Percentiles rank a stretch among this genome's conserved stretches.
Evolutionary conservation across 2,329 filamentous ascomycete species (phyloP).

Genomic region (Epichloe bromicola): DNA sequence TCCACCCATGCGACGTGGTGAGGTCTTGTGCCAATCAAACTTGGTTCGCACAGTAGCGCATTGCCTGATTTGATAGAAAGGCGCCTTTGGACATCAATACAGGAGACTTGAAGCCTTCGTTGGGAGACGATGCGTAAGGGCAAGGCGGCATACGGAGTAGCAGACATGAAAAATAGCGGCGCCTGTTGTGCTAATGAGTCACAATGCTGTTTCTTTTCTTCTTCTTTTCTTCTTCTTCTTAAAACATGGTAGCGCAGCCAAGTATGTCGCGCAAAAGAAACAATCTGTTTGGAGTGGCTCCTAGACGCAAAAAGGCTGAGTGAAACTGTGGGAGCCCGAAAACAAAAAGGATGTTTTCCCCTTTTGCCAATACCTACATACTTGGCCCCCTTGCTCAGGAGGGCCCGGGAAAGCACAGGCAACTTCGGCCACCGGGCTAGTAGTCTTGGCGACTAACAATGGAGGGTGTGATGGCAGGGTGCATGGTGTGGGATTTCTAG

Average conservation of each 20-base stretch:
- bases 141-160: background rate
- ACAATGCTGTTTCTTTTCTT: too few species aligned
- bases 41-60: background rate
- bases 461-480: background rate
- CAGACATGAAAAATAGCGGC: background rate
- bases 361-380: too few species aligned
- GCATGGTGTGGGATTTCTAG: background rate
- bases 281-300: too few species aligned
- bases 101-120: slow-evolving; percentile 8
- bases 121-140: slow-evolving; percentile 10
- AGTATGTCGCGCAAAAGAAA: too few species aligned
- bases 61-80: slow-evolving; percentile 9
- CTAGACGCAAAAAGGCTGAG: too few species aligned
- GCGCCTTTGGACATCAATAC: slow-evolving; percentile 15
- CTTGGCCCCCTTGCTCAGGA: background rate
- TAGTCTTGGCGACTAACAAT: background rate
- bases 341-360: too few species aligned
- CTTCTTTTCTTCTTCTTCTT: background rate
- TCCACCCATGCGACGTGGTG: slow-evolving; percentile 5
- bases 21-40: slow-evolving; percentile 9
- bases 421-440: background rate
- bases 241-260: background rate
- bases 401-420: background rate
- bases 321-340: too few species aligned
- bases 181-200: slow-evolving; percentile 5